Percentiles rank a stretch among this genome's conserved stretches.
phyloP scores from a whole-genome alignment of 2,329 filamentous ascomycete species.

The Fusarium avenaceum region DNA sequence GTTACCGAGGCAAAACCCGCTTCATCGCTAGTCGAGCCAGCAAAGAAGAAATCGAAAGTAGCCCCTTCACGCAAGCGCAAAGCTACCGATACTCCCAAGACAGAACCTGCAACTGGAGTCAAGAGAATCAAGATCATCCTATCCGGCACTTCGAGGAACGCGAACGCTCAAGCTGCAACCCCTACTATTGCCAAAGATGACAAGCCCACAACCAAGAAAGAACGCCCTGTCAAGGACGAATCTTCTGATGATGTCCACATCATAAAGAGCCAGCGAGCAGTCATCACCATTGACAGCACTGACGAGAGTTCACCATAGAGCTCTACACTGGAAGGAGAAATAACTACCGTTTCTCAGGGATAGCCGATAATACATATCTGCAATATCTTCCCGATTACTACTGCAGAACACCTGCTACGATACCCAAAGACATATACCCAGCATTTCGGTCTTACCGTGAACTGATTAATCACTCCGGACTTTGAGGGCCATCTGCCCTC shows the following conservation, averaged over 20 bases:
- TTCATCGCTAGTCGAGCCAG: constrained; percentile 17
- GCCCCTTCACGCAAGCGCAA: constrained; percentile 18
- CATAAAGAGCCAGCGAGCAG: constrained; percentile 26
- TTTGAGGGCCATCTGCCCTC: constrained; percentile 18
- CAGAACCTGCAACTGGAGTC: constrained; percentile 8
- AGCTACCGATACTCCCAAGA: constrained; percentile 11
- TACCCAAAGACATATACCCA: constrained; percentile 40
- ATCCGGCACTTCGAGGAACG: constrained; percentile 11
- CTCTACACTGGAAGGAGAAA: constrained; percentile 12
- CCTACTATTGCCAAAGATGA: background rate
- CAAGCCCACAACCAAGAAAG: constrained; percentile 6
- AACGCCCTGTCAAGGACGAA: constrained; percentile 12
- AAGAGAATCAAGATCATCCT: constrained; percentile 23
- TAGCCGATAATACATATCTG: constrained; percentile 10
- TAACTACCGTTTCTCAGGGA: constrained; percentile 6
- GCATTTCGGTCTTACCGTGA: constrained; percentile 5
- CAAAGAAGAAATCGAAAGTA: constrained; percentile 25
- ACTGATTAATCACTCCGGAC: constrained; percentile 20
- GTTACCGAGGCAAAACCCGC: constrained; percentile 22
- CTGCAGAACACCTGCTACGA: constrained; percentile 41
- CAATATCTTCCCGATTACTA: constrained; percentile 21
- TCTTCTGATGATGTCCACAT: constrained; percentile 17
- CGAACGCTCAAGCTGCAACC: constrained; percentile 1
- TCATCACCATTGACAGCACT: constrained; percentile 36
- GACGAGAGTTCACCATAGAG: constrained; percentile 40